Evolutionary conservation across 768 basidiomycete genomes (phyloP).

Genomic region (Amanita rimosa): DNA sequence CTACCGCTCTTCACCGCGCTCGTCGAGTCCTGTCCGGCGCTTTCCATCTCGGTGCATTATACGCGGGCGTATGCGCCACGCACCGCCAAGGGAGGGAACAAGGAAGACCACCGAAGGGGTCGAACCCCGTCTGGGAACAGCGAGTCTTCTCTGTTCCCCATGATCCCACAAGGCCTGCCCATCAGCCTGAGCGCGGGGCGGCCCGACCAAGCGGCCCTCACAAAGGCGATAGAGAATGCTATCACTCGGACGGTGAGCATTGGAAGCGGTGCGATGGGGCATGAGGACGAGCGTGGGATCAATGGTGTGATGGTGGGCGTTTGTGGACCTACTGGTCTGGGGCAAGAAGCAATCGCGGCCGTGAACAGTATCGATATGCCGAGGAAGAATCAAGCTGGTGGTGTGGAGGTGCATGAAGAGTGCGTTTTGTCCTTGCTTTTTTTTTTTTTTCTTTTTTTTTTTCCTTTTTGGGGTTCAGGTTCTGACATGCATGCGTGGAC

Average conservation of each 20-base stretch:
- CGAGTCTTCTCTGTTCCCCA: background rate
- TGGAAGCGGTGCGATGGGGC: background rate
- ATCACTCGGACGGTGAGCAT: slow-evolving; percentile 1
- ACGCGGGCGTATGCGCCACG: background rate
- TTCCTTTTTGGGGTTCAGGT: background rate
- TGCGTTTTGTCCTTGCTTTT: slow-evolving; percentile 8
- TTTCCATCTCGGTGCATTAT: slow-evolving; percentile 3
- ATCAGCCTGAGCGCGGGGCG: background rate
- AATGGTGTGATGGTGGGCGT: slow-evolving; percentile 6
- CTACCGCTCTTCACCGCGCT: slow-evolving; percentile 2
- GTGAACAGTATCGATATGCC: slow-evolving; percentile 22
- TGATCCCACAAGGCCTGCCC: background rate
- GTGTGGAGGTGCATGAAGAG: slow-evolving; percentile 29
- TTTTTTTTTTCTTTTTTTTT: background rate
- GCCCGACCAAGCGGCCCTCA: slow-evolving; percentile 4
- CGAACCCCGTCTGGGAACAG: background rate
- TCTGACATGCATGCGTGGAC: background rate
- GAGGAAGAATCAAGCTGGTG: slow-evolving; percentile 26
- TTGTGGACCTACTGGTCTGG: background rate
- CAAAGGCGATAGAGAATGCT: background rate
- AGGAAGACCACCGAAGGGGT: background rate
- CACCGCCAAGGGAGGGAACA: background rate
- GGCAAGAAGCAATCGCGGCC: slow-evolving; percentile 2
- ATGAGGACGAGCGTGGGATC: slow-evolving; percentile 4
- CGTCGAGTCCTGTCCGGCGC: background rate